Base-by-base conservation (phyloP, 352 stramenopile species). In the Globisporangium alternatum region DNA sequence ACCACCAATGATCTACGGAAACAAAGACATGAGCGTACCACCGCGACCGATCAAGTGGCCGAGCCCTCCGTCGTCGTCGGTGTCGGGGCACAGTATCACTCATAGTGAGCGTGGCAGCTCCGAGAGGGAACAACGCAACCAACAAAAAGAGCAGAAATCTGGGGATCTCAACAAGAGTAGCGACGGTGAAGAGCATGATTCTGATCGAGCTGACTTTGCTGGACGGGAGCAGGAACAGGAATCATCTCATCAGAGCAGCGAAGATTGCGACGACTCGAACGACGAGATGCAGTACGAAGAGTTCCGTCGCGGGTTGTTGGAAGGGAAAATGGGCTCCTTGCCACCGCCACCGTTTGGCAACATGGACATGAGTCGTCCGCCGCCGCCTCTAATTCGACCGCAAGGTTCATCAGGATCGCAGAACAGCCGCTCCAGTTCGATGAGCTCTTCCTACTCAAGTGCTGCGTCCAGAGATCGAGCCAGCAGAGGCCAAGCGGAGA, bases 301-400 rank as follows among this genome's bases (percentile, higher is more conserved):
- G 35, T 62, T 69, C 21, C 57, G 56, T 9, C 48, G 51, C 39
- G 49, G 39, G 15, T 58, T 65, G 15, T 21, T 62, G 54, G 35
- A 74, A 30, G 13, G 69, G 22, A 52, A 67, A 61, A 59, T 77
- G 8, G 65, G 66, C 13, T 56, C 60, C 8, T 28, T 86, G 6
- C 74, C 72, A 6, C 70, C 75, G 30, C 73, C 71, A 53, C 75
- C 80, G 48, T 62, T 86, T 25, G 69, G 63, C 1, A 65, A 49
- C 33, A 31, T 83, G 25, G 68, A 88, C 47, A 88, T 86, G 80
- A 83, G 71, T 57, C 65, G 65, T 48, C 65, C 65, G 3, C 65
- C 65, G 21, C 13, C 43, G 30, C 60, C 65, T 30, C 35, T 68
- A n/a, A 41, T 54, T 33, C 10, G 7, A 12, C 17, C 17, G 9